phyloP scores from a whole-genome alignment of 2,329 filamentous ascomycete species.

The Aspergillus sergii region DNA sequence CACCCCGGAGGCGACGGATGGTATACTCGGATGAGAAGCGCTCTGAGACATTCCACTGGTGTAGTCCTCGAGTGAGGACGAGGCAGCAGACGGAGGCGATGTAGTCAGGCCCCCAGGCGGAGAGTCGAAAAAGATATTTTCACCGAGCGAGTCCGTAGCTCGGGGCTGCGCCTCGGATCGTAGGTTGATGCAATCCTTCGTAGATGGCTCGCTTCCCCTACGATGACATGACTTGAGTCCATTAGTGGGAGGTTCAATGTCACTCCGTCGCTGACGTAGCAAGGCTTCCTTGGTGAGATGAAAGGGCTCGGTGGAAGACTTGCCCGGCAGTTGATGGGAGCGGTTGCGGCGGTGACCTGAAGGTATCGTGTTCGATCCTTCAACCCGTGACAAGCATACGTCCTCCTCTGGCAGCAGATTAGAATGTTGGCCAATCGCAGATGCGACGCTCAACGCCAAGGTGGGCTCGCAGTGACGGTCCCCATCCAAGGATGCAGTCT shows the following conservation, averaged over 20 bases:
- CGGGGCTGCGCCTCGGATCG: slow-evolving; percentile 18
- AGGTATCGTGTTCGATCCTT: slow-evolving; percentile 12
- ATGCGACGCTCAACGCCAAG: slow-evolving; percentile 47
- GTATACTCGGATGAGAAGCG: slow-evolving; percentile 51
- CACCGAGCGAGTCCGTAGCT: slow-evolving; percentile 17
- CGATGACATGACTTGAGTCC: slow-evolving; percentile 17
- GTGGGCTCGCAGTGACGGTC: slow-evolving; percentile 46
- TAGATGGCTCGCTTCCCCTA: slow-evolving; percentile 28
- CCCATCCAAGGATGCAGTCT: slow-evolving; percentile 36
- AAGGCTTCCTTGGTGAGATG: slow-evolving; percentile 38
- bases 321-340: slow-evolving; percentile 38
- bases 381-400: slow-evolving; percentile 12
- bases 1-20: slow-evolving; percentile 48
- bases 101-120: slow-evolving; percentile 30
- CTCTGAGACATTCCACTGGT: slow-evolving; percentile 51
- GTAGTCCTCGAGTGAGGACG: slow-evolving; percentile 49
- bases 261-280: slow-evolving; percentile 33
- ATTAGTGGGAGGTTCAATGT: slow-evolving; percentile 26
- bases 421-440: slow-evolving; percentile 46
- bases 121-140: slow-evolving; percentile 20
- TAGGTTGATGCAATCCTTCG: slow-evolving; percentile 25
- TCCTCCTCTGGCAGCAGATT: slow-evolving; percentile 36
- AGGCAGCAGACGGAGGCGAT: slow-evolving; percentile 48
- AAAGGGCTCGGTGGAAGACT: slow-evolving; percentile 38
- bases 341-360: slow-evolving; percentile 38